Evolutionary conservation across 1,284 basidiomycete species (phyloP).

Genomic region (Trichosporon faecale): DNA sequence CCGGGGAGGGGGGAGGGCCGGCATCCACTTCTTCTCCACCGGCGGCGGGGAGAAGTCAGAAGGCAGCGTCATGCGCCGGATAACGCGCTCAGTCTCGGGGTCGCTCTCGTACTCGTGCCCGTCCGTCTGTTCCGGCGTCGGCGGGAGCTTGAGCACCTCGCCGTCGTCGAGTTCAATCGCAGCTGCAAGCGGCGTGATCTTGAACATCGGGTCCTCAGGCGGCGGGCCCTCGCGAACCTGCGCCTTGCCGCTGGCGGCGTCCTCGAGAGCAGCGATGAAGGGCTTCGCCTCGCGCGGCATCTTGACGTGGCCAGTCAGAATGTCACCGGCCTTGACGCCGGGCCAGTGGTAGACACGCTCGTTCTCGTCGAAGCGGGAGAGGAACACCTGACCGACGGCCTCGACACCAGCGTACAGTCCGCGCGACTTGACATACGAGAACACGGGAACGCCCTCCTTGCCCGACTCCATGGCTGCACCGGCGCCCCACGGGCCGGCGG

Average conservation of each 20-base stretch:
- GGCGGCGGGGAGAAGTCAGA: background rate
- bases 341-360: constrained; percentile 52
- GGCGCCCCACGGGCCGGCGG: constrained; percentile 56
- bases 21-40: background rate
- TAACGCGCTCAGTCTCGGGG: constrained; percentile 41
- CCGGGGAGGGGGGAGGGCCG: background rate
- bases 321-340: constrained; percentile 52
- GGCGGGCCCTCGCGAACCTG: constrained; percentile 50
- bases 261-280: constrained; percentile 53
- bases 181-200: background rate
- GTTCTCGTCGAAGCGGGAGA: constrained; percentile 52
- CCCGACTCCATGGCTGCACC: constrained; percentile 56
- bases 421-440: constrained; percentile 50
- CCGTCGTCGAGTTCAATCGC: constrained; percentile 39
- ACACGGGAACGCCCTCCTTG: constrained; percentile 51
- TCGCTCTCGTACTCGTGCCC: constrained; percentile 45
- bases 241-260: constrained; percentile 57
- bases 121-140: constrained; percentile 51
- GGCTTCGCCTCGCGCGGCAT: constrained; percentile 53
- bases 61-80: constrained; percentile 12
- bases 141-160: constrained; percentile 54
- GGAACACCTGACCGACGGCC: constrained; percentile 55
- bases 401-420: constrained; percentile 56
- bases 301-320: constrained; percentile 43
- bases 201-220: constrained; percentile 35